phyloP scores from a whole-genome alignment of 768 basidiomycete species.

The Hemileccinum rubropunctum region DNA sequence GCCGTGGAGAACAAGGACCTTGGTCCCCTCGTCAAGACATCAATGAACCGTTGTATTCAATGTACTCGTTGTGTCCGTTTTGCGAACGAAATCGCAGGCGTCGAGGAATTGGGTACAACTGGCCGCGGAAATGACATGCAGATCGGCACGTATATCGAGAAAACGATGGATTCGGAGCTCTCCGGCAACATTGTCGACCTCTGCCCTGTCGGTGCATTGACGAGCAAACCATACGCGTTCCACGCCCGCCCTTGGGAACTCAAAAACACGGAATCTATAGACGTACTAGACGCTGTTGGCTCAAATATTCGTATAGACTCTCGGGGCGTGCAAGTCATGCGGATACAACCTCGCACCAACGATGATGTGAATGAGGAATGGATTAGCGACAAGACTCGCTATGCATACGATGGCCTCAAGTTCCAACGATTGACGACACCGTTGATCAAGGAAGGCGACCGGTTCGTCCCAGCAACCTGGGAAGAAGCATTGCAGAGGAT shows the following conservation, averaged over 20 bases:
- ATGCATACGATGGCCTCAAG: slow-evolving; percentile 91
- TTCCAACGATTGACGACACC: slow-evolving; percentile 96
- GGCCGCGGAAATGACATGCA: slow-evolving; percentile 98
- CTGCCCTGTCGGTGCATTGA: slow-evolving; percentile 97
- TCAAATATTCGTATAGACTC: slow-evolving; percentile 97
- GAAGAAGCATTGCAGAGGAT: slow-evolving; percentile 81
- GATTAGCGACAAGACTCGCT: slow-evolving; percentile 99
- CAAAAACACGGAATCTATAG: slow-evolving; percentile 95
- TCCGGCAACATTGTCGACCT: slow-evolving; percentile 97
- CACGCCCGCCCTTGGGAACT: slow-evolving; percentile 98
- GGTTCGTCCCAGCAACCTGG: slow-evolving; percentile 90
- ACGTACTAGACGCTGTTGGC: slow-evolving; percentile 93
- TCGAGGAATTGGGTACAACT: slow-evolving; percentile 95
- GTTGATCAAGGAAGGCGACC: slow-evolving; percentile 85
- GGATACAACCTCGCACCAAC: slow-evolving; percentile 92
- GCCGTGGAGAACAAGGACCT: slow-evolving; percentile 98
- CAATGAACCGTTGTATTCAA: slow-evolving; percentile 99
- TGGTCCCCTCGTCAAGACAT: slow-evolving; percentile 96
- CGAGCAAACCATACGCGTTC: slow-evolving; percentile 98
- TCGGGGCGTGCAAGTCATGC: slow-evolving; percentile 94
- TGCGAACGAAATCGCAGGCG: slow-evolving; percentile 98
- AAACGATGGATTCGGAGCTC: slow-evolving; percentile 95
- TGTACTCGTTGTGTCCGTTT: slow-evolving; percentile 99
- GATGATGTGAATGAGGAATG: slow-evolving; percentile 99
- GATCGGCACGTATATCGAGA: slow-evolving; percentile 98